phyloP scores from a whole-genome alignment of 176 grass and related monocot genomes.

The Thinopyrum elongatum region DNA sequence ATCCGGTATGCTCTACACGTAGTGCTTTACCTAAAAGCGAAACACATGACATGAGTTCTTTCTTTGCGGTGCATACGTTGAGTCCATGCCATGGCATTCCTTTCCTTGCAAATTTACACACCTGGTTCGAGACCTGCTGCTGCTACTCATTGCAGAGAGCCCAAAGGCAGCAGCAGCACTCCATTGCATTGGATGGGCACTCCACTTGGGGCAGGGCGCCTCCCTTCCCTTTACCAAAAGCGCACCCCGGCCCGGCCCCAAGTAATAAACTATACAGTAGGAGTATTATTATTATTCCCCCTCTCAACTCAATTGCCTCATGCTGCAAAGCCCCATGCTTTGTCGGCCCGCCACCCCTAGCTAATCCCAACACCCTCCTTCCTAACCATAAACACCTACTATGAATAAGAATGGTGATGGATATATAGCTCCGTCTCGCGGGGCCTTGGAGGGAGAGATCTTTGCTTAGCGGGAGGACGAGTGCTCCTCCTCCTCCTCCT shows the following conservation, averaged over 20 bases:
- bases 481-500: slow-evolving; percentile 15
- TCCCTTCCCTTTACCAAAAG: slow-evolving; percentile 41
- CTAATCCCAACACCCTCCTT: neutral
- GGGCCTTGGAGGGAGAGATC: slow-evolving; percentile 53
- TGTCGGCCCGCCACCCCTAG: slow-evolving; percentile 46
- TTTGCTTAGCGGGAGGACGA: slow-evolving; percentile 69
- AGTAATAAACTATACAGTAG: slow-evolving; percentile 48
- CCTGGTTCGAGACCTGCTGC: neutral
- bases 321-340: slow-evolving; percentile 85
- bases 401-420: neutral
- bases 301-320: slow-evolving; percentile 63
- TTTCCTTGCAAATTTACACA: slow-evolving; percentile 2
- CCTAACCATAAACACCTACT: neutral
- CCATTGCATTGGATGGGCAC: slow-evolving; percentile 34
- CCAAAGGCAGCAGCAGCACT: neutral
- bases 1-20: neutral
- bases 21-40: slow-evolving; percentile 10
- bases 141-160: slow-evolving; percentile 19
- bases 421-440: slow-evolving; percentile 23
- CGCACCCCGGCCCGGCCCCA: neutral
- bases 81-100: neutral
- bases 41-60: neutral
- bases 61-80: neutral
- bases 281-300: neutral
- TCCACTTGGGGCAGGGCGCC: slow-evolving; percentile 46